Conservation (phyloP, 306 rosid species). For the Fragaria iinumae region DNA sequence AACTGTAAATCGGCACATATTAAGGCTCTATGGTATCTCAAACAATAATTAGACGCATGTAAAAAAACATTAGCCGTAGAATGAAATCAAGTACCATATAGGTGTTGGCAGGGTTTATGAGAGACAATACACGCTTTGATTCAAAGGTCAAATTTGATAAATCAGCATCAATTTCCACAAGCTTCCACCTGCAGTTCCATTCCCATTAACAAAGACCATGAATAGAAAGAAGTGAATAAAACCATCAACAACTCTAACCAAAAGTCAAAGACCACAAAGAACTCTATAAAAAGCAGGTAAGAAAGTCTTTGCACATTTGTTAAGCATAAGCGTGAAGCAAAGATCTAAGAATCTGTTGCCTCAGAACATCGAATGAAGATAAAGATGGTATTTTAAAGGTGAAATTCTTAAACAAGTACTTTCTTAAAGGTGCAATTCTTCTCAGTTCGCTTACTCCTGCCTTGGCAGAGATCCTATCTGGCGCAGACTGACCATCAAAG, state of each 20-base stretch:
- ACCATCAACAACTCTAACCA: not conserved
- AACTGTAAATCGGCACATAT: not conserved
- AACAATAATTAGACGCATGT: not conserved
- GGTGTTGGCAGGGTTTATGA: conserved; percentile 84
- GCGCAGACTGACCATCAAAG: conserved; percentile 79
- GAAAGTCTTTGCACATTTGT: not conserved
- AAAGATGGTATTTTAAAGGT: conserved; percentile 55
- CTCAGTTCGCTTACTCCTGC: conserved; percentile 72
- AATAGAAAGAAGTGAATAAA: not conserved
- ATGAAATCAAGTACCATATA: conserved; percentile 65
- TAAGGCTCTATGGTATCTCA: not conserved
- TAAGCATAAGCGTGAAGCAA: not conserved
- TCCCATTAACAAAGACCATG: conserved; percentile 21
- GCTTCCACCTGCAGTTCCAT: conserved; percentile 70
- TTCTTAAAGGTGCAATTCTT: conserved; percentile 79
- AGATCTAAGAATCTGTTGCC: not conserved
- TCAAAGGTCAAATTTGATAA: conserved; percentile 67
- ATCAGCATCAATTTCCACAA: conserved; percentile 79
- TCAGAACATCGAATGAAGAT: not conserved
- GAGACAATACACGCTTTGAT: conserved; percentile 77
- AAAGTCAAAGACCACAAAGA: not conserved
- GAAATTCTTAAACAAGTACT: conserved; percentile 59
- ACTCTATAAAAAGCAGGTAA: not conserved
- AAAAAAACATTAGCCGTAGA: conserved; percentile 9
- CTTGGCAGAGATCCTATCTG: conserved; percentile 83